Evolutionary conservation across 1,284 basidiomycete genomes (phyloP), one percentile per base, ranked within the genome.

Genomic region (Microbotryum silenes-acaulis): DNA sequence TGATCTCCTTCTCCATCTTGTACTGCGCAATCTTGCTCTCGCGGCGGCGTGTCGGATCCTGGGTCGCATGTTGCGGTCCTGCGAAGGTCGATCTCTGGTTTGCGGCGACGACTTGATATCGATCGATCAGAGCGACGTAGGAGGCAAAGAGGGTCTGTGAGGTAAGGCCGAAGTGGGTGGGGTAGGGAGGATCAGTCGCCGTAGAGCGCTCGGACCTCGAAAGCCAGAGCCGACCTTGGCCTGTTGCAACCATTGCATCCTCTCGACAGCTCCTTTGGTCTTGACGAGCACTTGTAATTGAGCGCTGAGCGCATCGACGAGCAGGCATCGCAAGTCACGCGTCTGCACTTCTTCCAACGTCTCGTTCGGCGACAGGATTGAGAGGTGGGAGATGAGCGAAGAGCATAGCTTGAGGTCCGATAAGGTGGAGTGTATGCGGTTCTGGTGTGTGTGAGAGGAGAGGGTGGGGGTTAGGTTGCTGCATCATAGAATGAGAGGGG

Each of bases 21-120:
- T 84, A 94, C 73, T 92, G 91, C 64, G 82, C 83, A 66, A 97
- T 93, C 78, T 94, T 97, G 46, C 85, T 74, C 64, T 93, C 90
- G 66, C 92, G 78, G 59, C 86, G 80, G 72, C 81, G 81, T 0
- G 82, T 80, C 20, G 85, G 81, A 75, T 93, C 87, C 29, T 75
- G 55, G 25, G 55, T 61, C 51, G 51, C 16, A 31, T 59, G 54
- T 31, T 57, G 12, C 52, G 60, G 23, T 2, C 63, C 63, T 8
- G 53, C 53, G 33, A 67, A 61, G 2, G 61, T 60, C 16, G 37
- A 25, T 6, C 64, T 53, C 44, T 90, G 86, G 3, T 81, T 78
- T 23, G 81, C 78, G 0, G 84, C 80, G 3, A 91, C 76, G 54
- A 93, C 80, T 29, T 81, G 79, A 72, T 91, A 93, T 42, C 80